Conservation (phyloP, 1,284 basidiomycete genomes). For the Cryptococcus sp. region DNA sequence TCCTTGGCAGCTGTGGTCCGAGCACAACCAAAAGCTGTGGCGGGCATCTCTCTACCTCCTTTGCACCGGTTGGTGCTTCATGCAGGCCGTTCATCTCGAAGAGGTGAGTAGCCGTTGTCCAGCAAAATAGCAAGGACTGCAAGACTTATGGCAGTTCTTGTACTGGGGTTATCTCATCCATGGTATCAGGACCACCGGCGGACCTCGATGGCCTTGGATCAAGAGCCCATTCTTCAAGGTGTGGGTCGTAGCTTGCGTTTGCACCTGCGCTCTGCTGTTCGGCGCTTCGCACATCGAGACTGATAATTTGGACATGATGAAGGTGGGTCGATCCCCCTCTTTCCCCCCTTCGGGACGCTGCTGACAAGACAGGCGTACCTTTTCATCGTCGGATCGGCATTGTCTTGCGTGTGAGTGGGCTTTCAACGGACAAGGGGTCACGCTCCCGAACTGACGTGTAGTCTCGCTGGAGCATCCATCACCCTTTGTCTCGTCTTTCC, state of each 20-base stretch:
- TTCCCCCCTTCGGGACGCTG: neutral
- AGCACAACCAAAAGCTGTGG: slow-evolving; percentile 11
- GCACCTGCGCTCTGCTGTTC: slow-evolving; percentile 9
- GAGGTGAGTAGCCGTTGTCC: slow-evolving; percentile 23
- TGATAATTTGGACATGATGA: slow-evolving; percentile 16
- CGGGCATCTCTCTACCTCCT: slow-evolving; percentile 16
- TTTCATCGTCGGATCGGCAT: slow-evolving; percentile 22
- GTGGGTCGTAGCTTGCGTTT: slow-evolving; percentile 16
- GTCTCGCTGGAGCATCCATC: slow-evolving; percentile 10
- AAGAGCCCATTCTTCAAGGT: slow-evolving; percentile 26
- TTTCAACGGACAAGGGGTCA: slow-evolving; percentile 9
- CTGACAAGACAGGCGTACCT: slow-evolving; percentile 17
- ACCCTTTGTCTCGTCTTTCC: slow-evolving; percentile 25
- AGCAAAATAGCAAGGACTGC: too few relatives aligned
- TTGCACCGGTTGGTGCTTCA: slow-evolving; percentile 25
- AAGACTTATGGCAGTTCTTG: slow-evolving; percentile 9
- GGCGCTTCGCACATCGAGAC: slow-evolving; percentile 13
- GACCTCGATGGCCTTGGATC: slow-evolving; percentile 20
- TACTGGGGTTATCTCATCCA: slow-evolving; percentile 35
- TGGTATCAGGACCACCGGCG: slow-evolving; percentile 18
- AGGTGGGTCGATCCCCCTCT: slow-evolving; percentile 15
- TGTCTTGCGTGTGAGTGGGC: slow-evolving; percentile 19
- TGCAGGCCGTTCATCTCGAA: slow-evolving; percentile 30
- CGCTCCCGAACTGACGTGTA: slow-evolving; percentile 1
- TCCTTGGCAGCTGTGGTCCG: slow-evolving; percentile 24